phyloP scores from a whole-genome alignment of 768 basidiomycete species.

The Porpolomopsis calyptriformis region DNA sequence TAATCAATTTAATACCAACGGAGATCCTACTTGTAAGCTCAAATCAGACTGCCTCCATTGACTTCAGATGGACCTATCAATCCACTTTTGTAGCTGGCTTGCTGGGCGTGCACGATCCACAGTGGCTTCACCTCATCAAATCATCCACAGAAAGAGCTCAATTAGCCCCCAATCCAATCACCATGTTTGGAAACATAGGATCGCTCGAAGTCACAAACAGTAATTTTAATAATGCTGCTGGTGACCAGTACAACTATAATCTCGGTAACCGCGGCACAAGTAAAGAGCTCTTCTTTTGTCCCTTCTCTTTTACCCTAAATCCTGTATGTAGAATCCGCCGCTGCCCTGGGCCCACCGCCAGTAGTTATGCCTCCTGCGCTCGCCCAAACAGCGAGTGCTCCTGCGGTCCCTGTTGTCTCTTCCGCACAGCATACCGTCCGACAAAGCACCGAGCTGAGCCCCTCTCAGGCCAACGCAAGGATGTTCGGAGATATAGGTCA shows the following conservation, averaged over 20 bases:
- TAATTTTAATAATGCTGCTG: background rate
- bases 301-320: background rate
- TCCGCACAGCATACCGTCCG: background rate
- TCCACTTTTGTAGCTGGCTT: background rate
- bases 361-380: too few relatives aligned
- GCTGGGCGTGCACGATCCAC: slow-evolving; percentile 1
- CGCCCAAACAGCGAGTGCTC: background rate
- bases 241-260: slow-evolving; percentile 2
- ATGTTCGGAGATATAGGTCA: slow-evolving; percentile 3
- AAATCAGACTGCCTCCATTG: too few relatives aligned
- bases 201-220: background rate
- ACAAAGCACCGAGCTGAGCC: background rate
- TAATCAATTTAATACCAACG: slow-evolving; percentile 2
- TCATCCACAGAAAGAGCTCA: background rate
- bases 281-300: background rate
- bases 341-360: too few relatives aligned
- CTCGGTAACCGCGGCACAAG: background rate
- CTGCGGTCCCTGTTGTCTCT: background rate
- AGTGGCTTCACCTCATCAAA: background rate
- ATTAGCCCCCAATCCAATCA: background rate
- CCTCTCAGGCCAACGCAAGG: slow-evolving; percentile 1
- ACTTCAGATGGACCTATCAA: too few relatives aligned
- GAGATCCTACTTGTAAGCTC: background rate
- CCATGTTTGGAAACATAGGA: background rate
- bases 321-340: too few relatives aligned